Percentiles rank a stretch among this genome's conserved stretches.
Evolutionary conservation across 805 yeast species (phyloP).

Genomic region (Monosporozyma aerobia): DNA sequence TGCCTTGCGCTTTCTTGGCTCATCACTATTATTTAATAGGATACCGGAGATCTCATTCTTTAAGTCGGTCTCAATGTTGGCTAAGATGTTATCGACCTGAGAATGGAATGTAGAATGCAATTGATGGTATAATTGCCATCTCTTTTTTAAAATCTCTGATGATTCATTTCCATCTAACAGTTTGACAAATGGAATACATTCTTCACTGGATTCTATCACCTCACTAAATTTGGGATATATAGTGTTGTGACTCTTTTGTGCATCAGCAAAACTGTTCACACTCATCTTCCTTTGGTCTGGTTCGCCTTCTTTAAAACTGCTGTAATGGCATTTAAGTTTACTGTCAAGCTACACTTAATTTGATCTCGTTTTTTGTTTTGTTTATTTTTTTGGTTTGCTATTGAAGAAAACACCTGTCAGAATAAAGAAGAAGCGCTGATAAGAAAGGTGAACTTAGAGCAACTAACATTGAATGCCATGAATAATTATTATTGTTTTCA

Average conservation of each 20-base stretch:
- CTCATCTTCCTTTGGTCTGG: slow-evolving; percentile 10
- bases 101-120: slow-evolving; percentile 26
- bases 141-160: slow-evolving; percentile 25
- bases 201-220: slow-evolving; percentile 2
- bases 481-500: background rate
- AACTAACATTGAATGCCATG: background rate
- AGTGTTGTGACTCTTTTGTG: slow-evolving; percentile 24
- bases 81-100: slow-evolving; percentile 24
- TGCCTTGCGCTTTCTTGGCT: background rate
- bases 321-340: background rate
- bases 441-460: background rate
- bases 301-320: background rate
- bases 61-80: slow-evolving; percentile 30
- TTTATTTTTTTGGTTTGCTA: background rate
- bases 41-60: slow-evolving; percentile 27
- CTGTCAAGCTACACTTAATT: background rate
- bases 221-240: slow-evolving; percentile 14
- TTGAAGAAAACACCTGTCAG: background rate
- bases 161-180: slow-evolving; percentile 39
- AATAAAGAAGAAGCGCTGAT: background rate
- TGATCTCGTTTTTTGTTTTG: background rate
- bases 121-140: slow-evolving; percentile 36
- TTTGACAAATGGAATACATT: slow-evolving; percentile 33
- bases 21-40: slow-evolving; percentile 8
- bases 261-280: slow-evolving; percentile 25